phyloP scores from a whole-genome alignment of 768 basidiomycete species.

The Pleurotus citrinopileatus region DNA sequence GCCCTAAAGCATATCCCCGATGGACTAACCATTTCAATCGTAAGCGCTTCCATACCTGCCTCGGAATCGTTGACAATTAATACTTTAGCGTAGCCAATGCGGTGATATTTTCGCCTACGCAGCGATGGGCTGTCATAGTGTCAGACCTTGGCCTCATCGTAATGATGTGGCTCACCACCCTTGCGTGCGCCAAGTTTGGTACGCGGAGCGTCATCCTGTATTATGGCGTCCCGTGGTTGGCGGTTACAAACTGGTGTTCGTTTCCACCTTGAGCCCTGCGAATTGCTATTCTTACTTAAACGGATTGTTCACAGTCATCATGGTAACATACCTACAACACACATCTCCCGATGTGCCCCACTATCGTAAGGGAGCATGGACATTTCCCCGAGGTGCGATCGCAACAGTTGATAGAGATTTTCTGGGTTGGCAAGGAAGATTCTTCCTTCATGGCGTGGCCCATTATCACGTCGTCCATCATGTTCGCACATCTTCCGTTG shows the following conservation, averaged over 20 bases:
- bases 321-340: slow-evolving; percentile 61
- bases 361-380: slow-evolving; percentile 57
- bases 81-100: neutral
- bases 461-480: slow-evolving; percentile 67
- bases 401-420: slow-evolving; percentile 57
- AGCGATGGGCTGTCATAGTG: neutral
- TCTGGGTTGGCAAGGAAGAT: slow-evolving; percentile 62
- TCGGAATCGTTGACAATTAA: neutral
- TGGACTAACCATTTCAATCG: slow-evolving; percentile 42
- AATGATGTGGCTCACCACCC: neutral
- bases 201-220: neutral
- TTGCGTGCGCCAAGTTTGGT: neutral
- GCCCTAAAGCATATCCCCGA: slow-evolving; percentile 32
- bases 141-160: neutral
- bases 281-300: too few relatives aligned
- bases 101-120: neutral
- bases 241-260: slow-evolving; percentile 1
- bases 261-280: neutral
- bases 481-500: slow-evolving; percentile 25
- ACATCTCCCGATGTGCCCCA: slow-evolving; percentile 57
- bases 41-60: slow-evolving; percentile 2
- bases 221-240: neutral
- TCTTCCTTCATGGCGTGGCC: slow-evolving; percentile 66
- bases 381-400: slow-evolving; percentile 59
- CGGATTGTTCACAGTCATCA: too few relatives aligned